These are phyloP conservation scores for Agapanthus africanus DNA, from an alignment of 106 monocot genomes.

Conservation along the genomic window DNA sequence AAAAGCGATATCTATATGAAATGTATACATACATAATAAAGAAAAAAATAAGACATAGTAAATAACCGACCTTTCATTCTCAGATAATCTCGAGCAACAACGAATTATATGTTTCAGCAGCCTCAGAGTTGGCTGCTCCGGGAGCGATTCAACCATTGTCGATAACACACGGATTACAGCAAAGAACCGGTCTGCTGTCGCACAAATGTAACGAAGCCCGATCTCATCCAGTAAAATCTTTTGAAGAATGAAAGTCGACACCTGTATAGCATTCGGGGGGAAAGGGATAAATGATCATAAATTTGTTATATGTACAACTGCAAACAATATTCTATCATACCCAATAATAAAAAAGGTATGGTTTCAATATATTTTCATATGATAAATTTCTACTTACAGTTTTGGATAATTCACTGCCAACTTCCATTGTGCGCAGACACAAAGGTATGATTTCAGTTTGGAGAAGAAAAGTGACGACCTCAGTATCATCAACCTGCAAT, in stretches of 20 bases:
- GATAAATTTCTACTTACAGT: conserved; percentile 31
- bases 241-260: conserved; percentile 59
- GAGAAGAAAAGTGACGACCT: conserved; percentile 68
- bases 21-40: neutral
- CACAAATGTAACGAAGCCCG: conserved; percentile 47
- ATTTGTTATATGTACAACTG: neutral
- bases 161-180: conserved; percentile 27
- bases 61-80: conserved; percentile 23
- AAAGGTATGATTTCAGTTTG: conserved; percentile 76
- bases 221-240: conserved; percentile 50
- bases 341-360: too few relatives aligned
- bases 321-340: too few relatives aligned
- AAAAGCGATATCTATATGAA: neutral
- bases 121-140: conserved; percentile 33
- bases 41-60: neutral
- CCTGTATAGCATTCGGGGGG: conserved; percentile 11
- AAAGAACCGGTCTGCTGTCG: conserved; percentile 41
- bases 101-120: conserved; percentile 44
- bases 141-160: conserved; percentile 23
- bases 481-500: conserved; percentile 65
- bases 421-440: conserved; percentile 75
- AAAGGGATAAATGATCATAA: neutral
- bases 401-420: conserved; percentile 72
- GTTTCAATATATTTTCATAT: neutral
- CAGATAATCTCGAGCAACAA: conserved; percentile 37